Evolutionary conservation across 2,329 filamentous ascomycete species (phyloP).

Genomic region (Phoma herbarum): DNA sequence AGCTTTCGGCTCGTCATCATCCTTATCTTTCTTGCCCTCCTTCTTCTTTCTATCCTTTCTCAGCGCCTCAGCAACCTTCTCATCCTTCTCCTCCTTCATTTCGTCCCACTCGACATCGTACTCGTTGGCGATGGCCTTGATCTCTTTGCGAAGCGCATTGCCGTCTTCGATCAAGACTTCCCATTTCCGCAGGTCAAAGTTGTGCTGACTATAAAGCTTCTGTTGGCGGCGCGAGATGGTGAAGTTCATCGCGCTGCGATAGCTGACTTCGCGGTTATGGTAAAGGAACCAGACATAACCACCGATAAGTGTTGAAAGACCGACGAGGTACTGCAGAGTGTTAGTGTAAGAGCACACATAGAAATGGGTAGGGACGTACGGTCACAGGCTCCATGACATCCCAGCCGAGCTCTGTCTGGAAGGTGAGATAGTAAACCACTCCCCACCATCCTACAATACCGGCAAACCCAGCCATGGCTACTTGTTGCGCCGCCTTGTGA

Average conservation of each 20-base stretch:
- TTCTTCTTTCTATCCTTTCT: slow-evolving; percentile 58
- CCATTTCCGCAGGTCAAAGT: slow-evolving; percentile 81
- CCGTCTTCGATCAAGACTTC: slow-evolving; percentile 80
- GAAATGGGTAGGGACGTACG: slow-evolving; percentile 39
- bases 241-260: slow-evolving; percentile 85
- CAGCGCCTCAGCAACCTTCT: slow-evolving; percentile 63
- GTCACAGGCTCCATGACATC: slow-evolving; percentile 91
- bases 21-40: slow-evolving; percentile 48
- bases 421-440: slow-evolving; percentile 74
- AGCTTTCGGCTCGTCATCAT: slow-evolving; percentile 29
- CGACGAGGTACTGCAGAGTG: slow-evolving; percentile 71
- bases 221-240: slow-evolving; percentile 82
- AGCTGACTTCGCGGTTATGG: slow-evolving; percentile 88
- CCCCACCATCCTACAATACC: slow-evolving; percentile 81
- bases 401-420: slow-evolving; percentile 82
- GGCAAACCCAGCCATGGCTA: slow-evolving; percentile 82
- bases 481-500: slow-evolving; percentile 76
- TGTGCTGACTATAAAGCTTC: slow-evolving; percentile 76
- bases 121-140: slow-evolving; percentile 81
- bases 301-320: slow-evolving; percentile 84
- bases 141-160: slow-evolving; percentile 78
- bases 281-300: slow-evolving; percentile 95
- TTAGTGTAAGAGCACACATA: not conserved
- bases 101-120: slow-evolving; percentile 94
- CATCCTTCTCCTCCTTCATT: slow-evolving; percentile 73